These are phyloP conservation scores for Wolfiporia cocos DNA, from an alignment of 1,284 basidiomycete species.

Conservation along the genomic window DNA sequence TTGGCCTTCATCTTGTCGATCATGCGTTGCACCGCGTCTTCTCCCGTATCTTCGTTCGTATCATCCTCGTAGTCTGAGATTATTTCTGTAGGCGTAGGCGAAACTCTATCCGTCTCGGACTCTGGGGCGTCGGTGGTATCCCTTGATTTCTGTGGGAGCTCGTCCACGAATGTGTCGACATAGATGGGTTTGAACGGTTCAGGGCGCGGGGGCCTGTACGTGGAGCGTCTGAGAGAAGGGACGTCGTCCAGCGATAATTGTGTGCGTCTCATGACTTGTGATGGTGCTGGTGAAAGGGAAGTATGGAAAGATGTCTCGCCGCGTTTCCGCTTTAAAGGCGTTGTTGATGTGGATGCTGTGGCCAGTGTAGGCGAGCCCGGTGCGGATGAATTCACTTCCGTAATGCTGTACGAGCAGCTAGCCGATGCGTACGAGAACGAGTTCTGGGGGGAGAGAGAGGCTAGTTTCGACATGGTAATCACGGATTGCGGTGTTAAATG, in stretches of 20 bases:
- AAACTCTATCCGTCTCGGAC: background rate
- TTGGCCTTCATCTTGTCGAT: conserved; percentile 25
- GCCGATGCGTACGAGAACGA: too few species aligned
- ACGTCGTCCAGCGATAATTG: background rate
- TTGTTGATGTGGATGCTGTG: background rate
- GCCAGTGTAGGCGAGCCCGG: too few species aligned
- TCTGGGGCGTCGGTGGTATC: background rate
- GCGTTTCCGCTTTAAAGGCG: conserved; percentile 14
- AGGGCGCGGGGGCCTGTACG: background rate
- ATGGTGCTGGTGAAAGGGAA: background rate
- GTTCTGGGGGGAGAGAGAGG: too few species aligned
- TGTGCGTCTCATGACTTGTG: background rate
- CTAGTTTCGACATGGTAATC: too few species aligned
- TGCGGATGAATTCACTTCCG: too few species aligned
- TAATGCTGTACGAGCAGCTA: too few species aligned
- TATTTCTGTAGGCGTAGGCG: conserved; percentile 28
- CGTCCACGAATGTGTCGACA: conserved; percentile 5
- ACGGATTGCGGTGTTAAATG: too few species aligned
- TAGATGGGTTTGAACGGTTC: conserved; percentile 6
- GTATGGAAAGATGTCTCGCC: conserved; percentile 7
- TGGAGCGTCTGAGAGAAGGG: background rate
- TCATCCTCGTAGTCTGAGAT: conserved; percentile 28
- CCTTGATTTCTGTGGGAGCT: background rate
- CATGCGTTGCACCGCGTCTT: conserved; percentile 19
- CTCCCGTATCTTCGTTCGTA: background rate